Base-by-base conservation (phyloP, 2,329 filamentous ascomycete genomes). In the Trichoderma arundinaceum region DNA sequence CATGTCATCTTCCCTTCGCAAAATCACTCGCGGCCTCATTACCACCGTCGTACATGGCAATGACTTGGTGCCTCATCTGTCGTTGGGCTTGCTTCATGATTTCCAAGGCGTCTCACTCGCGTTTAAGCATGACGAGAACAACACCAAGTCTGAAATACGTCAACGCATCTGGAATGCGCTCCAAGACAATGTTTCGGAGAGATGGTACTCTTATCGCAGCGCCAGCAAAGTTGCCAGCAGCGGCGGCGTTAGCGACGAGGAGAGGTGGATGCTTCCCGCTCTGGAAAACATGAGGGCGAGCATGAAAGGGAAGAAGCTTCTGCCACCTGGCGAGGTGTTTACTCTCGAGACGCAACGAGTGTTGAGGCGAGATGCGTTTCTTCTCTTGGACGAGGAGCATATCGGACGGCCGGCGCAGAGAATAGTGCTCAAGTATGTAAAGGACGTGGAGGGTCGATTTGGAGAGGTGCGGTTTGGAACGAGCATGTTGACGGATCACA, bases 291-390 rank as follows among this genome's bases (percentile, higher is more conserved):
- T 94, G 15, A 83, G 90, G 2, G 85, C 85, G 3, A 86, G 83
- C 70, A 91, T 93, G 88, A 82, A 85, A 67, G 88, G 85, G 59
- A 80, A 84, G 38, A 92, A 92, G 72, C 81, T 94, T 2, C 78
- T 92, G 53, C 91, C 91, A 1, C 91, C 91, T 0, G 91, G 91
- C 1, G 90, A 94, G 74, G 88, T 93, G 0, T 92, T 93, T 72
- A 80, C 88, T 2, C 83, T 93, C 2, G 90, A 92, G 77, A 89
- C 84, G 28, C 87, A 87, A 73, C 82, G 83, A 8, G 90, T 91
- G 4, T 78, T 92, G 67, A 83, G 90, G 69, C 80, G 90, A 12
- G 87, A 91, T 71, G 87, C 89, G 0, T 90, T 91, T 49, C 71
- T 84, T 72, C 75, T 71, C 66, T 78, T 72, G 28, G 79, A 75